These are phyloP conservation scores for Trichophyton mentagrophytes DNA, from an alignment of 2,329 filamentous ascomycete genomes.

Conservation along the genomic window DNA sequence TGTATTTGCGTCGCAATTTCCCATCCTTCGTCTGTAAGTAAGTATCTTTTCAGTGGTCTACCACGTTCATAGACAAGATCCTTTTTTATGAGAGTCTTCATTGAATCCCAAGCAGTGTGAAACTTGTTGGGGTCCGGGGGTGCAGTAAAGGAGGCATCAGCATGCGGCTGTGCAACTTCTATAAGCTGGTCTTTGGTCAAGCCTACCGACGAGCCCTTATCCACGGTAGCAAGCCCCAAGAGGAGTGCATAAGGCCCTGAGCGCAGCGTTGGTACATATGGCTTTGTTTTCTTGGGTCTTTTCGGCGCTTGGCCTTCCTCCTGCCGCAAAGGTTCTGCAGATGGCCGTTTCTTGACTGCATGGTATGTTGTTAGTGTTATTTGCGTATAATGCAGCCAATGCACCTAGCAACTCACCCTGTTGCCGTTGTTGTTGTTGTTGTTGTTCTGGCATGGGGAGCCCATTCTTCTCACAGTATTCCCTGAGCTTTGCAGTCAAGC, in stretches of 20 bases:
- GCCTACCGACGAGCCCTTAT: constrained; percentile 42
- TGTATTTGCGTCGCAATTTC: constrained; percentile 54
- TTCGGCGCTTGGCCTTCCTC: constrained; percentile 37
- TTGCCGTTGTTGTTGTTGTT: constrained; percentile 35
- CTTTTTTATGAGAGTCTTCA: constrained; percentile 61
- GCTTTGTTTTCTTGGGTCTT: constrained; percentile 44
- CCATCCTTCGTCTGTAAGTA: constrained; percentile 65
- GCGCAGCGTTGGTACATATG: constrained; percentile 60
- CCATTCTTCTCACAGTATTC: constrained; percentile 53
- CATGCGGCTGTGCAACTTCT: constrained; percentile 55
- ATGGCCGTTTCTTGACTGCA: constrained; percentile 21
- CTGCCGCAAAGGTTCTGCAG: constrained; percentile 18
- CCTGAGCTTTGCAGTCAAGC: constrained; percentile 47
- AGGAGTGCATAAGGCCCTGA: constrained; percentile 64
- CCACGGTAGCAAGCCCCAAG: constrained; percentile 49
- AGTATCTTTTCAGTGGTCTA: constrained; percentile 54
- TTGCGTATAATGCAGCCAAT: not conserved
- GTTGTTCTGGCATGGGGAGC: constrained; percentile 52
- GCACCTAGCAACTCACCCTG: not conserved
- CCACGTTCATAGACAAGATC: constrained; percentile 62
- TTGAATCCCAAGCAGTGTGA: constrained; percentile 72
- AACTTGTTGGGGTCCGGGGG: constrained; percentile 55
- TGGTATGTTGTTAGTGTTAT: constrained; percentile 8
- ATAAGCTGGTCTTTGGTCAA: constrained; percentile 58
- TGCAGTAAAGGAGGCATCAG: constrained; percentile 59